Percentiles rank a stretch among this genome's conserved stretches.
Conservation (phyloP, 441 rosid species). For the Adansonia gregorii region DNA sequence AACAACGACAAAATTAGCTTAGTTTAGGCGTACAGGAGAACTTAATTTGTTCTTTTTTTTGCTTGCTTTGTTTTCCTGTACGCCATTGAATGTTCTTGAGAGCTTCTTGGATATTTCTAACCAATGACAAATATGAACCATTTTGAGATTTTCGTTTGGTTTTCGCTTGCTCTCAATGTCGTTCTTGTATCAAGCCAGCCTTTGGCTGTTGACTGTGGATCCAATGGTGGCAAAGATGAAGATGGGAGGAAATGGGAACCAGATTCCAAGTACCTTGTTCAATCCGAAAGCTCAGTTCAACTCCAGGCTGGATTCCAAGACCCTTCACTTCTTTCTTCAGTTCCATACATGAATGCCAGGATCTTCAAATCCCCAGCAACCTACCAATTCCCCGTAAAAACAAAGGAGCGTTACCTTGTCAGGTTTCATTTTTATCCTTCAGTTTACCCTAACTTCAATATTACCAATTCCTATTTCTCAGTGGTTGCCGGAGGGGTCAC, state of each 20-base stretch:
- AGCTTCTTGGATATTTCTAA: conserved; percentile 9
- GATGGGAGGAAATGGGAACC: conserved; percentile 59
- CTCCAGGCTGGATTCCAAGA: conserved; percentile 44
- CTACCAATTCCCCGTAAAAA: conserved; percentile 45
- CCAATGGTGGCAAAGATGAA: conserved; percentile 44
- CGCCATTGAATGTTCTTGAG: conserved; percentile 32
- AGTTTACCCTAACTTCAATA: conserved; percentile 41
- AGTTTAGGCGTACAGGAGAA: not conserved
- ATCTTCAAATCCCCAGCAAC: conserved; percentile 50
- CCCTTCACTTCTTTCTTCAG: conserved; percentile 51
- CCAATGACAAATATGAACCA: conserved; percentile 39
- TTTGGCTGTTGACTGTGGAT: conserved; percentile 51
- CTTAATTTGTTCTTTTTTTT: not conserved
- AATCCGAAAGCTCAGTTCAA: conserved; percentile 32
- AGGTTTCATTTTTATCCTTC: conserved; percentile 66
- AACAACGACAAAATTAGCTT: not conserved
- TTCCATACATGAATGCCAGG: conserved; percentile 71
- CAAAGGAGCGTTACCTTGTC: conserved; percentile 40
- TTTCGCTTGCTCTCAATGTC: conserved; percentile 31
- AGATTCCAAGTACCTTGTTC: conserved; percentile 43
- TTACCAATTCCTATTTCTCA: conserved; percentile 55
- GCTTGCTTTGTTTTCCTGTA: conserved; percentile 39
- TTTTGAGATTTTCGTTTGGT: conserved; percentile 31
- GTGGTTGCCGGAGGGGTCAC: conserved; percentile 46
- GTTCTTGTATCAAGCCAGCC: conserved; percentile 23